Percentiles rank a stretch among this genome's conserved stretches.
Evolutionary conservation across 164 flowering plant species (phyloP).

Genomic region (Magnolia officinalis): DNA sequence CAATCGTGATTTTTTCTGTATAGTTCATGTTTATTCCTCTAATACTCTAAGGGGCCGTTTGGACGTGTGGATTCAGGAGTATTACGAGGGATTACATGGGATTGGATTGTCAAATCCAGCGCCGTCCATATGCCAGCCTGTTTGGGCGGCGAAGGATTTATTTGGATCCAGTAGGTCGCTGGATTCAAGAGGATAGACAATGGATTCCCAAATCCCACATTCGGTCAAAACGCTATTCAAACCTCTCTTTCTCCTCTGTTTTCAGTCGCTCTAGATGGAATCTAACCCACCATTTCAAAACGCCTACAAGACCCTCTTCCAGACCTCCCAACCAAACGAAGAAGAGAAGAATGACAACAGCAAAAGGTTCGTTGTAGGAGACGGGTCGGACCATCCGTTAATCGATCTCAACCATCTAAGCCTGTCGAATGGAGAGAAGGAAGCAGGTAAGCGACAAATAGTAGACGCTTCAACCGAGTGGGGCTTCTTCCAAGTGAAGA

Average conservation of each 20-base stretch:
- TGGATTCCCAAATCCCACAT: no score
- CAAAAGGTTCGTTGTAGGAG: slow-evolving; percentile 9
- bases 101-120: no score
- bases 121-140: no score
- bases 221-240: no score
- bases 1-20: no score
- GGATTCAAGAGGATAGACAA: no score
- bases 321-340: slow-evolving; percentile 5
- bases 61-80: no score
- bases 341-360: background rate
- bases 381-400: slow-evolving; percentile 55
- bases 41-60: no score
- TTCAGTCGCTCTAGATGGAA: slow-evolving; percentile 28
- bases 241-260: background rate
- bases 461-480: slow-evolving; percentile 65
- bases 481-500: slow-evolving; percentile 83
- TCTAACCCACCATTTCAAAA: slow-evolving; percentile 65
- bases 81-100: no score
- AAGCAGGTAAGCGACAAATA: slow-evolving; percentile 57
- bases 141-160: no score
- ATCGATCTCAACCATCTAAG: slow-evolving; percentile 50
- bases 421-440: slow-evolving; percentile 23
- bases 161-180: no score
- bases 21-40: no score
- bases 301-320: slow-evolving; percentile 47